Base-by-base conservation (phyloP, 805 yeast genomes). In the Candida oleophila region DNA sequence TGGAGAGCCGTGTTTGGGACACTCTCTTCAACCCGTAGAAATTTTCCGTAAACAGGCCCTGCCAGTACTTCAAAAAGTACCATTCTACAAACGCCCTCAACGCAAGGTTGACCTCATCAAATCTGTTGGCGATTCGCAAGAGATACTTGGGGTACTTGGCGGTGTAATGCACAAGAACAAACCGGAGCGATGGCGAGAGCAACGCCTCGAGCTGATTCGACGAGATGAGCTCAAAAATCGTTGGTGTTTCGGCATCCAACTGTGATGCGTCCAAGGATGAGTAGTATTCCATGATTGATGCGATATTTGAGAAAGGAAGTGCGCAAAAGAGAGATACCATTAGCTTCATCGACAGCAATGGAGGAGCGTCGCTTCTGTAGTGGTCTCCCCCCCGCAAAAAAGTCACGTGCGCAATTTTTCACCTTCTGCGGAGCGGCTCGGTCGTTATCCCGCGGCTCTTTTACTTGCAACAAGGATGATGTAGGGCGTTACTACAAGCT, bases 21-120 rank as follows among this genome's bases (percentile, higher is more conserved):
- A 78, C 77, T 41, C 96, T 72, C 59, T 89, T 89, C 52, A 92
- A 66, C 1, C 97, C 98, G 60, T 92, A 92, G 60, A 92, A 92
- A 59, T 87, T 87, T 62, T 92, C 97, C 0, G 96, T 89, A 57
- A 92, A 89, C 2, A 94, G 81, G 0, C 95, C 81, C 56, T 88
- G 91, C 89, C 94, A 87, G 42, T 73, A 72, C 43, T 70, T 77
- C 42, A 92, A 63, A 54, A 84, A 87, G 50, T 78, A 75, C 72
- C 82, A 82, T 62, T 94, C 97, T 1, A 92, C 68, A 2, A 77
- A 47, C 0, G 87, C 82, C 56, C 91, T 69, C 2, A 85, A 49
- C 2, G 79, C 48, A 3, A 85, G 61, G 55, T 85, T 85, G 33
- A 89, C 57, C 68, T 89, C 96, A 61, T 92, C 97, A 59, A 87